A percentile compares a stretch with the other conserved stretches of the same genome.
Evolutionary conservation across 495 filamentous ascomycete species (phyloP).

Genomic region (Xylaria sp.): DNA sequence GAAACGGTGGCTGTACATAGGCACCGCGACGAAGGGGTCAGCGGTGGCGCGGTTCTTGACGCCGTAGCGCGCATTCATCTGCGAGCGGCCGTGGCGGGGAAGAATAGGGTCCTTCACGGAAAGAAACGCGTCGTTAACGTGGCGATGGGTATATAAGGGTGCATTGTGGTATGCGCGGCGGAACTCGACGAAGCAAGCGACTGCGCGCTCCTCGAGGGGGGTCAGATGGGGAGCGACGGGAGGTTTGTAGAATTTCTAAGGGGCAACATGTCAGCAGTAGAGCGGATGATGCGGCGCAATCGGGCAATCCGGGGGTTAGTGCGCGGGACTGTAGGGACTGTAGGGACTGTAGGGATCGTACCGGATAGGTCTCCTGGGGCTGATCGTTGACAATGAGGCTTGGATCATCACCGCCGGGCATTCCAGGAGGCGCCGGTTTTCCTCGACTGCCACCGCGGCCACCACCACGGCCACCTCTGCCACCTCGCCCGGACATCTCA

Average conservation of each 20-base stretch:
- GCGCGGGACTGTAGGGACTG: no score
- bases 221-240: slow-evolving; percentile 48
- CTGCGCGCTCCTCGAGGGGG: slow-evolving; percentile 48
- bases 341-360: no score
- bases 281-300: not conserved
- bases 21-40: slow-evolving; percentile 59
- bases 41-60: slow-evolving; percentile 53
- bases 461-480: slow-evolving; percentile 42
- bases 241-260: slow-evolving; percentile 49
- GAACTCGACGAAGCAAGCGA: slow-evolving; percentile 55
- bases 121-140: slow-evolving; percentile 23
- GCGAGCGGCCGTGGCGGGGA: slow-evolving; percentile 54
- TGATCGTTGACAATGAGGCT: slow-evolving; percentile 37
- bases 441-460: slow-evolving; percentile 40
- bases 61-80: slow-evolving; percentile 58
- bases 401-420: slow-evolving; percentile 44
- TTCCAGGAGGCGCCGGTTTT: slow-evolving; percentile 41
- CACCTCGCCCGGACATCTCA: slow-evolving; percentile 41
- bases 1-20: slow-evolving; percentile 58
- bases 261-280: slow-evolving; percentile 19
- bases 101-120: slow-evolving; percentile 30
- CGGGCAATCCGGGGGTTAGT: no score
- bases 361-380: slow-evolving; percentile 42
- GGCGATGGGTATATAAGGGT: slow-evolving; percentile 57
- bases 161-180: slow-evolving; percentile 55